Evolutionary conservation across 106 monocot species (phyloP).

Genomic region (Acanthochlamys bracteata): DNA sequence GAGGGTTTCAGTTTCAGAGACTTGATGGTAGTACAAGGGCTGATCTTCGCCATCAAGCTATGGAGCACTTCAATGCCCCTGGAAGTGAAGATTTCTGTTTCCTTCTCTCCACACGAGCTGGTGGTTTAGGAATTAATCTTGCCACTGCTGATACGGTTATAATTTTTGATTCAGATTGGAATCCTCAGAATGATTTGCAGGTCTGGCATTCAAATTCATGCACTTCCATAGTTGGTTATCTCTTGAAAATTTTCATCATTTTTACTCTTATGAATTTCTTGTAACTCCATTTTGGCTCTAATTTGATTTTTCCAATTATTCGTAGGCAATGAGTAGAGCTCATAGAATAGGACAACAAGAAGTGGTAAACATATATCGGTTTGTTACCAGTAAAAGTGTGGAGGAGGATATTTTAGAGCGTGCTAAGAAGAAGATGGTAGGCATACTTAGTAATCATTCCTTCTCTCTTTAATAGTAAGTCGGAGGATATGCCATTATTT

Average conservation of each 20-base stretch:
- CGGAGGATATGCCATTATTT: too few relatives aligned
- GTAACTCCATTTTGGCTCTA: background rate
- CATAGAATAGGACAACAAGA: conserved; percentile 99
- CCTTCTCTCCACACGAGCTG: conserved; percentile 97
- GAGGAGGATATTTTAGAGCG: conserved; percentile 99
- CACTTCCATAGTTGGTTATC: too few relatives aligned
- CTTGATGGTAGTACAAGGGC: conserved; percentile 99
- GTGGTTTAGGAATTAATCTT: conserved; percentile 97
- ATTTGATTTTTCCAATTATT: background rate
- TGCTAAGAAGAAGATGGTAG: conserved; percentile 99
- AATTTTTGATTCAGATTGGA: conserved; percentile 99
- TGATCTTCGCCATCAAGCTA: conserved; percentile 94
- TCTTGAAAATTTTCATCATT: too few relatives aligned
- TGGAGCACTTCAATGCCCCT: conserved; percentile 99
- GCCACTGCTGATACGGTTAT: conserved; percentile 99
- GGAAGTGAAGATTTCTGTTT: conserved; percentile 99
- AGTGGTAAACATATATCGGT: conserved; percentile 95
- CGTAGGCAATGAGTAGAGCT: conserved; percentile 97
- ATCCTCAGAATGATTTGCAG: conserved; percentile 99
- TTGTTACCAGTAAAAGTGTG: conserved; percentile 97
- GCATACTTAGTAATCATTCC: background rate
- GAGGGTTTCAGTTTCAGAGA: conserved; percentile 97
- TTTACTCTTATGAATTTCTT: too few relatives aligned
- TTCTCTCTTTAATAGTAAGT: too few relatives aligned
- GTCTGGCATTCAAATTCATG: conserved; percentile 22